Evolutionary conservation across 129 eudicot species (phyloP), one percentile per base, ranked within the genome.

Genomic region (Flaveria trinervia): DNA sequence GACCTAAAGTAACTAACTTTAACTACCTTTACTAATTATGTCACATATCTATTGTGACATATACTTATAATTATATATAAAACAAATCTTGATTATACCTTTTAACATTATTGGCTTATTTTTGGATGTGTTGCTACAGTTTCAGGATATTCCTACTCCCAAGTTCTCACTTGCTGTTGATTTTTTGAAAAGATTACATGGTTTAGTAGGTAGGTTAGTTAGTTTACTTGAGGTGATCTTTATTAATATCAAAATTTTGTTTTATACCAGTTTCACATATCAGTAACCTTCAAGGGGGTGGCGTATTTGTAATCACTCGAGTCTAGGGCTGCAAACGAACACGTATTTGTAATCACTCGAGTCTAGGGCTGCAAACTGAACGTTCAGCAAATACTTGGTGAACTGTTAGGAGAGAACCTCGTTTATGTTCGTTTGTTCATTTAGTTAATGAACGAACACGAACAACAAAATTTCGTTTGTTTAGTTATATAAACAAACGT

Each of bases 171-270:
- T 85, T 25, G 88, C 93, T 52, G 85, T 86, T 41, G 78, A 59
- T 62, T 81, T 85, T 71, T 80, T 88, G 79, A 88, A 73, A 64
- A 85, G 80, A 52, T 60, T 85, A 78, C 89, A 88, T 41, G 72
- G 52, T 67, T 82, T 83, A 55, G 81, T 88, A 83, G 88, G 92
- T 88, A 61, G 81, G 89, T 78, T 56, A 1, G 28, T 56, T 52
- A 52, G 59, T 5, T 50, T n/a, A 55, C 77, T 70, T 78, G 54
- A 70, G 71, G 43, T 70, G 54, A 70, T 62, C 81, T 69, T 72
- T 46, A 60, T 36, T 13, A 70, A 76, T 43, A 75, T 75, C 46
- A 16, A 79, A 22, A 52, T 30, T 30, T 30, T 30, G 36, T 30
- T 28, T 2, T 26, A 41, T 43, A 22, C 22, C 22, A 22, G 33